phyloP scores from a whole-genome alignment of 768 basidiomycete species.

The Strobilomyces echinocephalus region DNA sequence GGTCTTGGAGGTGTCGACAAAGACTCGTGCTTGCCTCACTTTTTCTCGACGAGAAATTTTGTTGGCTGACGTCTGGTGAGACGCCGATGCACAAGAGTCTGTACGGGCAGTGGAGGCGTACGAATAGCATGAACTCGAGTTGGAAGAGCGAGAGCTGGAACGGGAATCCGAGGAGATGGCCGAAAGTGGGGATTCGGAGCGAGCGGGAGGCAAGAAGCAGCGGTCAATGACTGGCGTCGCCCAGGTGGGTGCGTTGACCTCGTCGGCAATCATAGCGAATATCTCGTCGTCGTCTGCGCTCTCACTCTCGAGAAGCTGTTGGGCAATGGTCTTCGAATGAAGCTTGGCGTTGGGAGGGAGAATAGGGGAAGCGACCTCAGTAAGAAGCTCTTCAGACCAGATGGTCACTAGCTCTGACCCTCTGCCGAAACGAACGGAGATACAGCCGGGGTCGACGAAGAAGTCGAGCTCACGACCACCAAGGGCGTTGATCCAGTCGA shows the following conservation, averaged over 20 bases:
- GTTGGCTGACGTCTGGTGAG: constrained; percentile 39
- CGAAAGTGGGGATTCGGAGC: constrained; percentile 57
- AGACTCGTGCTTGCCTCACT: constrained; percentile 65
- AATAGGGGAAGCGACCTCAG: constrained; percentile 20
- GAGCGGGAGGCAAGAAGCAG: constrained; percentile 52
- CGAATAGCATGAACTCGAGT: constrained; percentile 70
- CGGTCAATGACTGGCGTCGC: constrained; percentile 57
- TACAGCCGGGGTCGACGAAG: constrained; percentile 75
- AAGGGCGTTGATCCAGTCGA: constrained; percentile 69
- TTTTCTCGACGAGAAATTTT: constrained; percentile 67
- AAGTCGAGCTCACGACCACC: constrained; percentile 73
- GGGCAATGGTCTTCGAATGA: constrained; percentile 61
- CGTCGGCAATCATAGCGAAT: constrained; percentile 70
- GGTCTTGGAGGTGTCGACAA: constrained; percentile 67
- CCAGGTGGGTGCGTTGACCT: constrained; percentile 67
- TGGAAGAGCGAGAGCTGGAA: constrained; percentile 59
- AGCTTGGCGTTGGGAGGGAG: constrained; percentile 16
- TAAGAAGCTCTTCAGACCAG: constrained; percentile 57
- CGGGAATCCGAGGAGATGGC: constrained; percentile 48
- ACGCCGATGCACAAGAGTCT: constrained; percentile 42
- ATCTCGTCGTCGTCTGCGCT: constrained; percentile 66
- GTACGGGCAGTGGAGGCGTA: constrained; percentile 56
- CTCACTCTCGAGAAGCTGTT: constrained; percentile 70
- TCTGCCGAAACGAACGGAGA: constrained; percentile 58
- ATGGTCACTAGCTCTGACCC: constrained; percentile 50